phyloP scores from a whole-genome alignment of 163 green algal species.

The Dunaliella salina region DNA sequence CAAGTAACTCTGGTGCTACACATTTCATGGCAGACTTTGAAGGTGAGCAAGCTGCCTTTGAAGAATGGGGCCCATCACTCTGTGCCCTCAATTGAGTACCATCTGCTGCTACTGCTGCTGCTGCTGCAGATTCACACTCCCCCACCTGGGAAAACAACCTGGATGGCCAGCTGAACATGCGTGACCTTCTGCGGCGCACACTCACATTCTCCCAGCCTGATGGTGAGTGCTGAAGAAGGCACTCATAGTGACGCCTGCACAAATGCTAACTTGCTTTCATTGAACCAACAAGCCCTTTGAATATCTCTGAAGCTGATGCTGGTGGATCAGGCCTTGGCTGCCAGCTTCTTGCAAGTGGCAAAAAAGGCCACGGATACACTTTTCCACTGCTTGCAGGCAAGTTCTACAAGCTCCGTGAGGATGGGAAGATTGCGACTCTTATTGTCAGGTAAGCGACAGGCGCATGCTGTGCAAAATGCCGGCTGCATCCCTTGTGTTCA shows the following conservation, averaged over 20 bases:
- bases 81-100: no score
- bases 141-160: constrained; percentile 76
- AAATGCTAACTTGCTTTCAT: no score
- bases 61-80: no score
- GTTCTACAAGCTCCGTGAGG: constrained; percentile 33
- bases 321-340: no score
- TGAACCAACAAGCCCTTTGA: no score
- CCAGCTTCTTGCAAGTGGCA: no score
- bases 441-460: constrained; percentile 31
- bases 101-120: background rate
- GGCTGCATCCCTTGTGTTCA: no score
- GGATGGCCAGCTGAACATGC: constrained; percentile 80
- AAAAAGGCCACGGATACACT: no score
- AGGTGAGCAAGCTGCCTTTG: constrained; percentile 30
- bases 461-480: no score
- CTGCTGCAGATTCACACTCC: constrained; percentile 65
- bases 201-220: constrained; percentile 61
- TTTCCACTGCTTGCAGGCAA: constrained; percentile 13
- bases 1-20: constrained; percentile 71
- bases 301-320: no score
- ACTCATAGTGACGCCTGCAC: no score
- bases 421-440: constrained; percentile 46
- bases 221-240: constrained; percentile 17
- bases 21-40: constrained; percentile 87
- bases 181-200: constrained; percentile 62